Percentiles rank a stretch among this genome's conserved stretches.
Conservation (phyloP, 805 yeast genomes). For the Maudiozyma bulderi region DNA sequence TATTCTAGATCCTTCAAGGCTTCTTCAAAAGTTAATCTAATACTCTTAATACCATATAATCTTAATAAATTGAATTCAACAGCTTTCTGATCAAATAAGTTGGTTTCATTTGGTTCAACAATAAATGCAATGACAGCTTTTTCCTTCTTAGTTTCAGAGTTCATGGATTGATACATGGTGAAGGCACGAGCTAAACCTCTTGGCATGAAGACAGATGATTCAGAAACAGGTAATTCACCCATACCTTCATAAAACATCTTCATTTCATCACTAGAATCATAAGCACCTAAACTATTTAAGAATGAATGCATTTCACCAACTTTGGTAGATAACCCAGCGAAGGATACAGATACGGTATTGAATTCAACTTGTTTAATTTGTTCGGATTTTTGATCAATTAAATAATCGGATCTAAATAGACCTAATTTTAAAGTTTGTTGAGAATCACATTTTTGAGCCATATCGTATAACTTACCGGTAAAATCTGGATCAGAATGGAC, state of each 20-base stretch:
- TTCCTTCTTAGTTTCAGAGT: constrained; percentile 47
- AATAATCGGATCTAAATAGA: constrained; percentile 82
- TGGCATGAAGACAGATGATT: constrained; percentile 35
- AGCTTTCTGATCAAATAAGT: constrained; percentile 84
- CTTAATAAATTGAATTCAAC: constrained; percentile 62
- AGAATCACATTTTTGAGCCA: constrained; percentile 31
- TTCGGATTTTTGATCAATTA: constrained; percentile 41
- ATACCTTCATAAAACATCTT: constrained; percentile 33
- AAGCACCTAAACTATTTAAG: constrained; percentile 50
- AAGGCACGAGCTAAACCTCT: constrained; percentile 9
- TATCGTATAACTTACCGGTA: constrained; percentile 63
- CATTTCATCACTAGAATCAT: constrained; percentile 29
- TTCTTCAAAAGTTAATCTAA: constrained; percentile 59
- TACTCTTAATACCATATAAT: constrained; percentile 47
- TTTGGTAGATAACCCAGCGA: constrained; percentile 80
- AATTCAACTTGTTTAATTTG: constrained; percentile 88
- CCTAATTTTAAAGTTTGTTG: constrained; percentile 69
- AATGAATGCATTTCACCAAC: constrained; percentile 69
- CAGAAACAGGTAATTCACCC: constrained; percentile 49
- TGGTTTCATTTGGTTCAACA: constrained; percentile 78
- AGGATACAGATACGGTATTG: constrained; percentile 91
- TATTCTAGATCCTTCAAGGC: constrained; percentile 29
- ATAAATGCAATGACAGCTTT: constrained; percentile 59
- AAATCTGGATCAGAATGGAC: constrained; percentile 60
- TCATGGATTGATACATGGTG: constrained; percentile 37